phyloP scores from a whole-genome alignment of 768 basidiomycete species.

The Rhizopogon vinicolor region DNA sequence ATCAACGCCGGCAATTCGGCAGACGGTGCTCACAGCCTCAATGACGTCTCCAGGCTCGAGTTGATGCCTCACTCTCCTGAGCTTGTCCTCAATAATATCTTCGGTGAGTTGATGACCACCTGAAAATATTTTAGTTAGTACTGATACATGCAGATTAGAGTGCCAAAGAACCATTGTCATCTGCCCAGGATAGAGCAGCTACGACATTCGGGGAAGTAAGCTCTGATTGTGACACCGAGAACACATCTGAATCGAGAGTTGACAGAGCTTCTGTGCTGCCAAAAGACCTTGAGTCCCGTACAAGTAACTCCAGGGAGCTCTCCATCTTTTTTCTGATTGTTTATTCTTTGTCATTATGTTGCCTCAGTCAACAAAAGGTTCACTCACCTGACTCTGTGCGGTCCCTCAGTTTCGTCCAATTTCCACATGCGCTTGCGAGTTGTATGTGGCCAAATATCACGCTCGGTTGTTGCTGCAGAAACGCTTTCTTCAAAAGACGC shows the following conservation, averaged over 20 bases:
- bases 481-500: conserved; percentile 58
- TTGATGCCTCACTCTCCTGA: conserved; percentile 80
- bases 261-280: neutral
- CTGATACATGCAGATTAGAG: neutral
- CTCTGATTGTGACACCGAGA: neutral
- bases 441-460: conserved; percentile 75
- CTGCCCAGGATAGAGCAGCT: neutral
- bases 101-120: conserved; percentile 60
- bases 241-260: neutral
- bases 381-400: conserved; percentile 73
- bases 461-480: conserved; percentile 60
- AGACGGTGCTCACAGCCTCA: conserved; percentile 81
- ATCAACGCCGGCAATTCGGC: conserved; percentile 86
- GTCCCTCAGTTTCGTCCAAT: conserved; percentile 90
- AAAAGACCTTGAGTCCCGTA: neutral
- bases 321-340: conserved; percentile 70
- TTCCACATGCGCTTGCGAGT: conserved; percentile 56
- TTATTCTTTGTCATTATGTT: neutral
- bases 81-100: conserved; percentile 84
- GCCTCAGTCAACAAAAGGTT: neutral
- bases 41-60: conserved; percentile 88
- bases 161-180: neutral
- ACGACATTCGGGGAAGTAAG: neutral
- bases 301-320: conserved; percentile 41
- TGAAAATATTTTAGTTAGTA: neutral